Conservation (phyloP, 2,329 filamentous ascomycete genomes). For the Trichoderma pleuroti region DNA sequence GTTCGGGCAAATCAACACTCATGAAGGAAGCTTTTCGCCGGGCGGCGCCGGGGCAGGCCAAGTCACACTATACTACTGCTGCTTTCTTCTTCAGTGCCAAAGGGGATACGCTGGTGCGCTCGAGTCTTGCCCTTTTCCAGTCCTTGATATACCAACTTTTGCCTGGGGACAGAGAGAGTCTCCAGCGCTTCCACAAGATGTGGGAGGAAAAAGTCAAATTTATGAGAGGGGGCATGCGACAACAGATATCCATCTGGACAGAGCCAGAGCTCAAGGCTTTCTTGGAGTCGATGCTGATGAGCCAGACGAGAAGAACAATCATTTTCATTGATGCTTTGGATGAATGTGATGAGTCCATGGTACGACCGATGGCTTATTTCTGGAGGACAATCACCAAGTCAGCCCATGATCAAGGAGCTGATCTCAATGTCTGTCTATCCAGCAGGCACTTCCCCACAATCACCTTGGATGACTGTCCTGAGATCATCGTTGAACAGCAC, state of each 20-base stretch:
- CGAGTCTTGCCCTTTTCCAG: neutral
- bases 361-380: neutral
- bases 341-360: neutral
- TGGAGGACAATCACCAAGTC: neutral
- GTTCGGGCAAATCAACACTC: neutral
- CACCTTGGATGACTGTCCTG: neutral
- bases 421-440: neutral
- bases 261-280: neutral
- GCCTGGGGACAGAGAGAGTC: neutral
- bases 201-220: neutral
- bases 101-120: neutral
- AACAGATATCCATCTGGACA: neutral
- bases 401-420: neutral
- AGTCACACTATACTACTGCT: neutral
- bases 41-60: neutral
- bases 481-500: neutral
- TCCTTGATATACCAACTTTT: neutral
- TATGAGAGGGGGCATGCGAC: no score
- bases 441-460: neutral
- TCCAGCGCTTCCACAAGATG: neutral
- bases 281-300: neutral
- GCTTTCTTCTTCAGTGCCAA: neutral
- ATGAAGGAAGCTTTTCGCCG: neutral
- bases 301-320: neutral
- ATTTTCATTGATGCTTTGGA: constrained; percentile 5